Evolutionary conservation across 163 green algal genomes (phyloP).

Genomic region (Scenedesmus sp.): DNA sequence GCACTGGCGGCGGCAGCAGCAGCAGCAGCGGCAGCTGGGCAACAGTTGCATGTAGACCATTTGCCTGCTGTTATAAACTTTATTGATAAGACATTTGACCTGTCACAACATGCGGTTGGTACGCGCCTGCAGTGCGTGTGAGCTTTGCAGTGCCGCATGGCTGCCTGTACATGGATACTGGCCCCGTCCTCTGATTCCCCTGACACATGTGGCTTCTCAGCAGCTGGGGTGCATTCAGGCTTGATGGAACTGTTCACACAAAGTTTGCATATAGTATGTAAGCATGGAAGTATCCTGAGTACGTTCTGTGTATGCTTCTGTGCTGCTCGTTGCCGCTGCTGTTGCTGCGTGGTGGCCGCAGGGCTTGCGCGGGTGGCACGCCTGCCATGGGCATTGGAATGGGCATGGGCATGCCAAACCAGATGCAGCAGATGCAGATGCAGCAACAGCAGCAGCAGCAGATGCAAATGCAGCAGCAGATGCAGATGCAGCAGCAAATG

Average conservation of each 20-base stretch:
- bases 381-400: neutral
- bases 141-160: neutral
- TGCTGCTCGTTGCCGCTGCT: neutral
- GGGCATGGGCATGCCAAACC: neutral
- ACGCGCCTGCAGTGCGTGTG: neutral
- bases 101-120: neutral
- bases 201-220: too few relatives aligned
- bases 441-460: constrained; percentile 21
- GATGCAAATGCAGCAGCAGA: constrained; percentile 24
- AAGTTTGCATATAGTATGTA: too few relatives aligned
- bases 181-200: too few relatives aligned
- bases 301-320: neutral
- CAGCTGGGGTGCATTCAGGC: too few relatives aligned
- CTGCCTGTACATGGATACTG: too few relatives aligned
- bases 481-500: neutral
- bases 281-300: too few relatives aligned
- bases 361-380: neutral
- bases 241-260: too few relatives aligned
- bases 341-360: neutral
- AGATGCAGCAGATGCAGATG: constrained; percentile 32
- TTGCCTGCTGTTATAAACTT: neutral
- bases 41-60: neutral
- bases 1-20: neutral
- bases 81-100: neutral
- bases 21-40: neutral